Evolutionary conservation across 2,329 filamentous ascomycete genomes (phyloP).

Genomic region (Pseudopithomyces maydicus): DNA sequence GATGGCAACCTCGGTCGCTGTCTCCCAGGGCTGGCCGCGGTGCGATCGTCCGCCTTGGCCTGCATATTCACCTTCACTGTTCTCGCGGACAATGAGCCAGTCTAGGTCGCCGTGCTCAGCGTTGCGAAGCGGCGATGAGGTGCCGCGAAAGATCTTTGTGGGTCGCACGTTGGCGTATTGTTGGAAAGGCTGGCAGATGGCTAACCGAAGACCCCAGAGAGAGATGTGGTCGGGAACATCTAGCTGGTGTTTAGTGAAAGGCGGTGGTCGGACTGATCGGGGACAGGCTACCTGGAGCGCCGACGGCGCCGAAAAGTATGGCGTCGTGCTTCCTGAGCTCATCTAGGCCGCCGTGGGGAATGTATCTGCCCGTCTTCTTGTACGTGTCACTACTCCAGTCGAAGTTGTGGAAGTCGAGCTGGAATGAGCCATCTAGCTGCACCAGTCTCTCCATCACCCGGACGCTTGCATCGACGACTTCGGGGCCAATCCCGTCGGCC

Average conservation of each 20-base stretch:
- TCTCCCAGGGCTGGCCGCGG: conserved; percentile 62
- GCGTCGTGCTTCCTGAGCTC: conserved; percentile 65
- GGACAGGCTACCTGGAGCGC: conserved; percentile 56
- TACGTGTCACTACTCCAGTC: conserved; percentile 72
- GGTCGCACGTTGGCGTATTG: conserved; percentile 64
- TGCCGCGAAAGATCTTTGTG: conserved; percentile 65
- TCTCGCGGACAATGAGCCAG: conserved; percentile 71
- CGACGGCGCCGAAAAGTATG: conserved; percentile 71
- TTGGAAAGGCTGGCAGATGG: conserved; percentile 61
- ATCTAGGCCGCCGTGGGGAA: conserved; percentile 64
- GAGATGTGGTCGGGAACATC: conserved; percentile 63
- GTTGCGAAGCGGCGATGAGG: conserved; percentile 60
- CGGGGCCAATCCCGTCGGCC: conserved; percentile 71
- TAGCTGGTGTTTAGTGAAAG: conserved; percentile 15
- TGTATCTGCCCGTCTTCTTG: conserved; percentile 68
- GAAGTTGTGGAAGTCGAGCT: conserved; percentile 65
- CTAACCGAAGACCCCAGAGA: conserved; percentile 61
- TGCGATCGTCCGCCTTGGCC: conserved; percentile 69
- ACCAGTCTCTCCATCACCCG: conserved; percentile 63
- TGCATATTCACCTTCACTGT: conserved; percentile 70
- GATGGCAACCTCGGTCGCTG: conserved; percentile 66
- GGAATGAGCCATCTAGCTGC: conserved; percentile 60
- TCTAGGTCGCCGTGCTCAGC: conserved; percentile 64
- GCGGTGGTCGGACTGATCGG: not conserved
- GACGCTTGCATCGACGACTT: conserved; percentile 69